A percentile compares a stretch with the other conserved stretches of the same genome.
Conservation (phyloP, 371 early-diverging fungal genomes). For the Haplosporangium sp. region DNA sequence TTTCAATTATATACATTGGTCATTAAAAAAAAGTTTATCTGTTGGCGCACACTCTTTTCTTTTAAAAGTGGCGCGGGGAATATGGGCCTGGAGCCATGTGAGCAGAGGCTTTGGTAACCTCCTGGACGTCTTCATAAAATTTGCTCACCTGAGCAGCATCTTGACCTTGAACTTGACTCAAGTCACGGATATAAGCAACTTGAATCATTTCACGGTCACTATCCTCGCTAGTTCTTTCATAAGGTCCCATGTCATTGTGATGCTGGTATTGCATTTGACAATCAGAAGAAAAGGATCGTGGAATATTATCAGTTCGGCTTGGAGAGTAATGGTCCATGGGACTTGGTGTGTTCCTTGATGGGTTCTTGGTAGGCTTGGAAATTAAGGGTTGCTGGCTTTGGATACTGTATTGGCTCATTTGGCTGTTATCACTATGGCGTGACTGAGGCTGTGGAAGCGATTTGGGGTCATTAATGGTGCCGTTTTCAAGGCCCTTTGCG, state of each 20-base stretch:
- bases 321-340: slow-evolving; percentile 8
- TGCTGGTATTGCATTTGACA: not conserved
- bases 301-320: not conserved
- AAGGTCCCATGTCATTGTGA: not conserved
- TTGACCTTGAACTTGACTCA: not conserved
- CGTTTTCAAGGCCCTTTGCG: not conserved
- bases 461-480: not conserved
- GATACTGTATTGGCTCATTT: not conserved
- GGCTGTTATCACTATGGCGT: slow-evolving; percentile 14
- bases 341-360: not conserved
- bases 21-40: not conserved
- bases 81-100: slow-evolving; percentile 6
- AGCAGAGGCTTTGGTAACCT: too few relatives aligned
- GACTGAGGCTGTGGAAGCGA: not conserved
- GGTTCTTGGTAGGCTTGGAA: slow-evolving; percentile 5
- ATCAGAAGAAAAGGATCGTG: not conserved
- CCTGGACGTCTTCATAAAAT: slow-evolving; percentile 24
- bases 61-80: slow-evolving; percentile 13
- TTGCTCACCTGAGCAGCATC: not conserved
- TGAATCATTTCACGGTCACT: slow-evolving; percentile 21
- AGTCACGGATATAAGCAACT: slow-evolving; percentile 7
- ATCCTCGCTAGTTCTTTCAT: not conserved
- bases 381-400: slow-evolving; percentile 12
- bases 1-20: not conserved
- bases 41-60: not conserved